Evolutionary conservation across 768 basidiomycete genomes (phyloP).

Genomic region (Amanita phalloides): DNA sequence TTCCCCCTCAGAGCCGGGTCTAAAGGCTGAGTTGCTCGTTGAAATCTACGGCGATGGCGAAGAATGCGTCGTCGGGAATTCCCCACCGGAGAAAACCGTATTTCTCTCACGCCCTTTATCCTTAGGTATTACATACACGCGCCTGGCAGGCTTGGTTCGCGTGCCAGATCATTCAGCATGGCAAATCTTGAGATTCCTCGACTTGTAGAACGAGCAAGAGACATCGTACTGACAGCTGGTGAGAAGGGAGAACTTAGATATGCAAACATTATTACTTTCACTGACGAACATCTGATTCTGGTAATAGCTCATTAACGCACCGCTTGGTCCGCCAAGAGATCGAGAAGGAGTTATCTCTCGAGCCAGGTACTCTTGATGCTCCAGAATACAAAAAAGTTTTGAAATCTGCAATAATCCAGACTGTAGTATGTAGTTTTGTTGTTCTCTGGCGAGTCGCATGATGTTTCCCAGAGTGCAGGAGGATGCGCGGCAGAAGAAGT

Average conservation of each 20-base stretch:
- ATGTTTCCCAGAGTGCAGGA: conserved; percentile 8
- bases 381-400: conserved; percentile 35
- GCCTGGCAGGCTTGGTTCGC: no score
- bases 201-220: conserved; percentile 21
- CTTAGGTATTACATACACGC: no score
- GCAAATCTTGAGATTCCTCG: conserved; percentile 16
- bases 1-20: no score
- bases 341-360: conserved; percentile 35
- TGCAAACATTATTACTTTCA: background rate
- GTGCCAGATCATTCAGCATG: conserved; percentile 9
- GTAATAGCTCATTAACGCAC: conserved; percentile 31
- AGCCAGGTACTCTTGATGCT: conserved; percentile 29
- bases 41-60: no score
- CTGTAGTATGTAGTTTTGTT: conserved; percentile 19
- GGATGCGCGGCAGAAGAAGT: conserved; percentile 2
- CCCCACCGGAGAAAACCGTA: no score
- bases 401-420: conserved; percentile 28
- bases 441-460: background rate
- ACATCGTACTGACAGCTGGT: conserved; percentile 16
- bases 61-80: no score
- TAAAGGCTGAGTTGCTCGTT: no score
- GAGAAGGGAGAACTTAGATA: conserved; percentile 21
- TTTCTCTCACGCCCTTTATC: no score
- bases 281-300: background rate
- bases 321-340: conserved; percentile 40